Conservation (phyloP, 805 yeast species). For the Metschnikowia dekortorum region DNA sequence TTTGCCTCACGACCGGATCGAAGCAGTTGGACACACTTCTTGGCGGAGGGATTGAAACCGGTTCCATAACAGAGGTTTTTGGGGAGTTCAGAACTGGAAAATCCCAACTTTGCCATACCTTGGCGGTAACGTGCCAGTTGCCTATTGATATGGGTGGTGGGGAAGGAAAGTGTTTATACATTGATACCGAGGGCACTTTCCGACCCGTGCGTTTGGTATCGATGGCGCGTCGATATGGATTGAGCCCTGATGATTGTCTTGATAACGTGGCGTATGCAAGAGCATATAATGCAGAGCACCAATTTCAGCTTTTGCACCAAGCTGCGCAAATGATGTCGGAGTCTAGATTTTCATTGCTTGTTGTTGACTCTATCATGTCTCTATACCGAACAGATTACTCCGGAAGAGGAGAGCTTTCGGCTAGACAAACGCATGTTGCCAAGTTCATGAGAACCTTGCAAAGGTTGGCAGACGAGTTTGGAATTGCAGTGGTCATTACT, state of each 20-base stretch:
- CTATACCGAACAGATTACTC: constrained; percentile 89
- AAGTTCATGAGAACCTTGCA: constrained; percentile 88
- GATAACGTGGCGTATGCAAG: constrained; percentile 97
- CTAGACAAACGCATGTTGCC: constrained; percentile 92
- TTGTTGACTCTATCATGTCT: constrained; percentile 98
- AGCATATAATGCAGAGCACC: constrained; percentile 97
- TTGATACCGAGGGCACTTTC: constrained; percentile 96
- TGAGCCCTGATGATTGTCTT: constrained; percentile 89
- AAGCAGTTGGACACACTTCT: constrained; percentile 86
- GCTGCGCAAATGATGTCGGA: constrained; percentile 97
- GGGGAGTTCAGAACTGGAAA: constrained; percentile 98
- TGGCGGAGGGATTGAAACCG: constrained; percentile 97
- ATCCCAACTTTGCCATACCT: constrained; percentile 93
- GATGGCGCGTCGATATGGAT: constrained; percentile 86
- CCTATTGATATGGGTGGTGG: constrained; percentile 98
- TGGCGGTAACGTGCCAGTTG: constrained; percentile 93
- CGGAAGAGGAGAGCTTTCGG: constrained; percentile 94
- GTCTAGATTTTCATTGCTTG: constrained; percentile 80
- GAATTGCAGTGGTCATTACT: constrained; percentile 87
- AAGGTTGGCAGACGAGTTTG: constrained; percentile 93
- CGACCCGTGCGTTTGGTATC: constrained; percentile 87
- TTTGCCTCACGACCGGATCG: constrained; percentile 93
- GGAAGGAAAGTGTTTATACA: constrained; percentile 93
- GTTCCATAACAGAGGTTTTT: constrained; percentile 91
- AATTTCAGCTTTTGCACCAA: constrained; percentile 73